Evolutionary conservation across 495 filamentous ascomycete genomes (phyloP).

Genomic region (Aspergillus panamensis): DNA sequence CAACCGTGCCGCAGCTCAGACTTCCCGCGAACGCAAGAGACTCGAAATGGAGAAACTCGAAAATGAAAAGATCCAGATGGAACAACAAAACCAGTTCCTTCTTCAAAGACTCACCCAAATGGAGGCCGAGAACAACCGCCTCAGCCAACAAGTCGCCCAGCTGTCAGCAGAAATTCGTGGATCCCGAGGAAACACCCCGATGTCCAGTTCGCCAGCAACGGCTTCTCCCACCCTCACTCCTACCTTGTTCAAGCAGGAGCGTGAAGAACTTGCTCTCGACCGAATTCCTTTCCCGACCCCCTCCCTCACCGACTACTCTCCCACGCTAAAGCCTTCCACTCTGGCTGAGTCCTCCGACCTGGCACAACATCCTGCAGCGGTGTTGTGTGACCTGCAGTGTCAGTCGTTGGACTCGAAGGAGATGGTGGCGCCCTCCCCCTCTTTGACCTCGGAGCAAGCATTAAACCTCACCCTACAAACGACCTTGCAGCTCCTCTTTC

Average conservation of each 20-base stretch:
- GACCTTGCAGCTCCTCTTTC: conserved; percentile 54
- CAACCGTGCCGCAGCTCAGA: conserved; percentile 93
- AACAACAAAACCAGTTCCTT: conserved; percentile 66
- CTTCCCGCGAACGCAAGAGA: conserved; percentile 91
- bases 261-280: conserved; percentile 47
- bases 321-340: conserved; percentile 48
- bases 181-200: conserved; percentile 43
- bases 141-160: conserved; percentile 62
- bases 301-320: conserved; percentile 48
- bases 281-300: conserved; percentile 50
- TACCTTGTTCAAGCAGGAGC: conserved; percentile 55
- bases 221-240: conserved; percentile 47
- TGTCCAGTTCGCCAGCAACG: conserved; percentile 33
- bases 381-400: conserved; percentile 99
- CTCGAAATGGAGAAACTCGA: conserved; percentile 89
- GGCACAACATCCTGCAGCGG: conserved; percentile 99
- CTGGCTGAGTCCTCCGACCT: conserved; percentile 72
- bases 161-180: conserved; percentile 58
- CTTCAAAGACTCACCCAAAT: conserved; percentile 60
- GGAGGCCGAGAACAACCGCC: conserved; percentile 61
- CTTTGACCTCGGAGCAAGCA: conserved; percentile 50
- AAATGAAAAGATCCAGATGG: conserved; percentile 63
- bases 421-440: conserved; percentile 50
- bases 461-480: conserved; percentile 41
- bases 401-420: conserved; percentile 70